Conservation (phyloP, 2,329 filamentous ascomycete species). For the Onygenales sp. region DNA sequence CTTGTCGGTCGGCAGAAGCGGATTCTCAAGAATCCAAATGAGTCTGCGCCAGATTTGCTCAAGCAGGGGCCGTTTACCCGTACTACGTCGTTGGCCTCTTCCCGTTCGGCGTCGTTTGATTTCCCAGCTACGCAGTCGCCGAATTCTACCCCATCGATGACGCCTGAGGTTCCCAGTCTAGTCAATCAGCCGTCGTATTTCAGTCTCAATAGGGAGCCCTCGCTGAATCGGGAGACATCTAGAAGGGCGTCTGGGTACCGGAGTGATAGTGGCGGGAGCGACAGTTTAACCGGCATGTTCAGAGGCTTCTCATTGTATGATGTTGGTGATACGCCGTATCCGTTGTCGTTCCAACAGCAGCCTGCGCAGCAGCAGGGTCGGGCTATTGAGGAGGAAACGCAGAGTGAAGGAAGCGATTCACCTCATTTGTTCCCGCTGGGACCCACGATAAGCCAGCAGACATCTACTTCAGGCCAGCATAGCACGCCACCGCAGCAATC, state of each 20-base stretch:
- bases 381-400: constrained; percentile 60
- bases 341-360: constrained; percentile 14
- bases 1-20: constrained; percentile 93
- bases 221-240: constrained; percentile 50
- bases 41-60: constrained; percentile 83
- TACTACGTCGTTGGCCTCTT: constrained; percentile 75
- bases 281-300: constrained; percentile 74
- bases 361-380: constrained; percentile 14
- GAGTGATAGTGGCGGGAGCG: constrained; percentile 88
- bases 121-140: constrained; percentile 74
- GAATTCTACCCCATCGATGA: constrained; percentile 74
- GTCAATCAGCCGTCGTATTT: constrained; percentile 90
- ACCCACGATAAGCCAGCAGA: constrained; percentile 43
- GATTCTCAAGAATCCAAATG: constrained; percentile 65
- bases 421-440: constrained; percentile 67
- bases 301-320: constrained; percentile 68
- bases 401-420: constrained; percentile 62
- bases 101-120: constrained; percentile 87
- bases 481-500: constrained; percentile 46
- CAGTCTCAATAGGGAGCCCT: constrained; percentile 42
- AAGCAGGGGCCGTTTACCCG: constrained; percentile 87
- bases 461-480: constrained; percentile 20
- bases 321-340: constrained; percentile 36
- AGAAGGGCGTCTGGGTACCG: constrained; percentile 68
- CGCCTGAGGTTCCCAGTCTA: constrained; percentile 59